A percentile compares a stretch with the other conserved stretches of the same genome.
Conservation (phyloP, 306 rosid genomes). For the Malus asiatica region DNA sequence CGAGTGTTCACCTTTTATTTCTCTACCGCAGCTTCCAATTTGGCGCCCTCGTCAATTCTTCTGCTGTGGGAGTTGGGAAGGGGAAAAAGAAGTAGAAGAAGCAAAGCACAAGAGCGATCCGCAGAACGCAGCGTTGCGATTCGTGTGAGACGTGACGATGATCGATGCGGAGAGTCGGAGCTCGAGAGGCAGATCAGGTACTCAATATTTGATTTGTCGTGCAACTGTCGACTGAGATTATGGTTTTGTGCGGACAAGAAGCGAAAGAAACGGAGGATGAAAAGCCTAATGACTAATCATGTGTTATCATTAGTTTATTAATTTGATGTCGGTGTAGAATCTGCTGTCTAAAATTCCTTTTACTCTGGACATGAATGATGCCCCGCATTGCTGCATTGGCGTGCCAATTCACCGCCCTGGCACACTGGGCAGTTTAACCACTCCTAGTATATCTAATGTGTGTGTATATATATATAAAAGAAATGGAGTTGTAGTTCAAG, state of each 20-base stretch:
- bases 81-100: not conserved
- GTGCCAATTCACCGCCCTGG: not conserved
- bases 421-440: not conserved
- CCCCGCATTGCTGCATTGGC: not conserved
- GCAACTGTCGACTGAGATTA: not conserved
- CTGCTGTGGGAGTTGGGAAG: not conserved
- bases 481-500: too few species aligned
- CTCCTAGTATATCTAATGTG: not conserved
- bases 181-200: not conserved
- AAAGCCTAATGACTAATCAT: not conserved
- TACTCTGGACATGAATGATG: constrained; percentile 8
- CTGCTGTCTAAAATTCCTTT: constrained; percentile 4
- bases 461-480: too few species aligned
- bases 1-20: not conserved
- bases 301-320: not conserved
- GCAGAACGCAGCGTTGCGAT: not conserved
- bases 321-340: not conserved
- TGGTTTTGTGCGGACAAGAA: not conserved
- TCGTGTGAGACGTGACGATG: not conserved
- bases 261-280: not conserved
- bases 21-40: not conserved
- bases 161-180: not conserved
- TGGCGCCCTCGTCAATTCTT: not conserved
- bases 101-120: not conserved
- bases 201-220: not conserved